Conservation (phyloP, 495 filamentous ascomycete species). For the Penicillium alfredii region DNA sequence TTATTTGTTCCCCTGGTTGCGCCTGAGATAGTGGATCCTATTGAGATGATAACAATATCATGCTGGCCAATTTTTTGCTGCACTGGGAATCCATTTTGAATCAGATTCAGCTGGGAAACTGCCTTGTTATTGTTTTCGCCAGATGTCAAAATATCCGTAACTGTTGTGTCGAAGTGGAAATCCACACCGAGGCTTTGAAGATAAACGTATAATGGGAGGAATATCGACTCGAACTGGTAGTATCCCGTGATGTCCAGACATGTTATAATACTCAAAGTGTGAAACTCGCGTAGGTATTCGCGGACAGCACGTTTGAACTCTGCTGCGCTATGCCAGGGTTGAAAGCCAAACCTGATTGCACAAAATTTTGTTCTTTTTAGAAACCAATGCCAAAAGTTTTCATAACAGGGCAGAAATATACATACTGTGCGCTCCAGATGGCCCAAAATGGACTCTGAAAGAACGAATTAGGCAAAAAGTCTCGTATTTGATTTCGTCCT, state of each 20-base stretch:
- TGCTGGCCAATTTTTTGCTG: constrained; percentile 11
- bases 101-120: background rate
- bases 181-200: constrained; percentile 37
- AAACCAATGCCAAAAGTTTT: no score
- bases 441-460: constrained; percentile 13
- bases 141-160: constrained; percentile 24
- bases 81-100: constrained; percentile 4
- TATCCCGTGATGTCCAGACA: constrained; percentile 27
- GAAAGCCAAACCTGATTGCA: constrained; percentile 23
- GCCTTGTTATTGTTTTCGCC: constrained; percentile 2
- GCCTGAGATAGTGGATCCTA: constrained; percentile 27
- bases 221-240: constrained; percentile 38
- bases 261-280: constrained; percentile 19
- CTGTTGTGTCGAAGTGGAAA: constrained; percentile 33
- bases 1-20: constrained; percentile 21
- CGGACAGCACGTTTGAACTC: constrained; percentile 28
- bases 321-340: constrained; percentile 34
- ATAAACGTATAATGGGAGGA: constrained; percentile 32
- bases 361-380: no score
- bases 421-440: constrained; percentile 13
- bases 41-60: constrained; percentile 28
- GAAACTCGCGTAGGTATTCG: constrained; percentile 21
- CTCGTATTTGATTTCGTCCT: constrained; percentile 2
- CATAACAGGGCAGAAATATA: background rate
- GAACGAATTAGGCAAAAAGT: constrained; percentile 5